Base-by-base conservation (phyloP, 2,329 filamentous ascomycete genomes). In the Talaromyces marneffei region DNA sequence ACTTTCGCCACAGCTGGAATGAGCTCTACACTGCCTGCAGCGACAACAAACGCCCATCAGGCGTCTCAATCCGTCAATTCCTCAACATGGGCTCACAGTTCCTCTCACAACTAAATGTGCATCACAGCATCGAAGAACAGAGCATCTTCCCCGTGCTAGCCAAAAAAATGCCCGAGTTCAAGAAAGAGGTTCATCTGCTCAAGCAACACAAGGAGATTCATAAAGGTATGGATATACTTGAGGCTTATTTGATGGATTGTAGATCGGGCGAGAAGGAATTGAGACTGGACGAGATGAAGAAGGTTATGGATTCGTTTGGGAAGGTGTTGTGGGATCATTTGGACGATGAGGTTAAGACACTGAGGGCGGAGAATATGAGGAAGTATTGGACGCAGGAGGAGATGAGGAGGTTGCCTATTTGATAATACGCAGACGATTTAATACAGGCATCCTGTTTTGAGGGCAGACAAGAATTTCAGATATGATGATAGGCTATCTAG, bases 301-400 rank as follows among this genome's bases (percentile, higher is more conserved):
- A 74, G 37, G 82, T 90, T 69, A 87, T 96, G 86, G 89, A 95
- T 73, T 74, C 74, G 4, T 96, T 92, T 84, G 89, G 89, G 10
- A 79, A 80, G 9, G 89, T 96, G 65, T 73, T 96, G 54, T 93
- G 91, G 89, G 79, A 78, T 69, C 92, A 96, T 80, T 77, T 96
- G 63, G 90, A 94, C 68, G 87, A 92, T 68, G 92, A 96, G 80
- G 91, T 96, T 7, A 78, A 81, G 73, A 84, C 89, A 66, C 74
- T 96, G 33, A 85, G 87, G 2, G 91, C 91, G 48, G 89, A 94
- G 74, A 95, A 93, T 72, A 96, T 96, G 92, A 82, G 90, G 67
- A 85, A 81, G 74, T 92, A 89, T 74, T 96, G 90, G 90, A 88
- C 81, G 0, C 67, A 86, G 63, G 85, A 90, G 52, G 92, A 96